Percentiles rank a stretch among this genome's conserved stretches.
phyloP scores from a whole-genome alignment of 2,329 filamentous ascomycete species.

The Paraconiothyrium sp. region DNA sequence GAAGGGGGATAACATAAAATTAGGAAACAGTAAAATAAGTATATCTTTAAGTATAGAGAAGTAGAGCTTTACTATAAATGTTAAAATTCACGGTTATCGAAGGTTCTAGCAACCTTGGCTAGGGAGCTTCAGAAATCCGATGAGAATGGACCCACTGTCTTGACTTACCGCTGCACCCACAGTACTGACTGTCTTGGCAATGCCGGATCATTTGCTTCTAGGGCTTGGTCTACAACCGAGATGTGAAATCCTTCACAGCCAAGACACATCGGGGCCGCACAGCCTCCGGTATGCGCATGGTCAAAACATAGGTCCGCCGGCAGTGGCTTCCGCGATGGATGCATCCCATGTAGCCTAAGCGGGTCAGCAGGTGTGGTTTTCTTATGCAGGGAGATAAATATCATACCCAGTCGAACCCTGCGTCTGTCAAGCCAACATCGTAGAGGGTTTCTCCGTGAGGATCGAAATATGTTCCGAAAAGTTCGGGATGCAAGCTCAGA shows the following conservation, averaged over 20 bases:
- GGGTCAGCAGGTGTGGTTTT: neutral
- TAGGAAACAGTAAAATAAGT: too few species aligned
- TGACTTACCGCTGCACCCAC: too few species aligned
- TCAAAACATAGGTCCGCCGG: slow-evolving; percentile 1
- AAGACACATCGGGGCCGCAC: neutral
- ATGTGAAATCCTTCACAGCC: neutral
- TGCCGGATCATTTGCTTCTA: too few species aligned
- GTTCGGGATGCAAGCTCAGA: neutral
- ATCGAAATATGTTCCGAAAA: neutral
- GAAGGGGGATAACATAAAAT: too few species aligned
- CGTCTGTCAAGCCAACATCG: neutral
- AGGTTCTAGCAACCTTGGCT: too few species aligned
- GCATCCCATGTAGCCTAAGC: slow-evolving; percentile 1
- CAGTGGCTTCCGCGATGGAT: neutral
- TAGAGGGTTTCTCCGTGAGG: neutral
- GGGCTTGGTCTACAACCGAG: neutral
- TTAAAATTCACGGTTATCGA: too few species aligned
- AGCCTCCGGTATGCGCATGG: neutral
- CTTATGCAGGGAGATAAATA: neutral
- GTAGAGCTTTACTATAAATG: too few species aligned
- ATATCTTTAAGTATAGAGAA: too few species aligned
- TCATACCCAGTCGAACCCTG: slow-evolving; percentile 2
- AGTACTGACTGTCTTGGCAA: too few species aligned
- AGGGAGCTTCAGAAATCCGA: too few species aligned
- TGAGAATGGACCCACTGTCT: too few species aligned